A percentile compares a stretch with the other conserved stretches of the same genome.
Conservation (phyloP, 257 asterid species). For the Scutellaria barbata region DNA sequence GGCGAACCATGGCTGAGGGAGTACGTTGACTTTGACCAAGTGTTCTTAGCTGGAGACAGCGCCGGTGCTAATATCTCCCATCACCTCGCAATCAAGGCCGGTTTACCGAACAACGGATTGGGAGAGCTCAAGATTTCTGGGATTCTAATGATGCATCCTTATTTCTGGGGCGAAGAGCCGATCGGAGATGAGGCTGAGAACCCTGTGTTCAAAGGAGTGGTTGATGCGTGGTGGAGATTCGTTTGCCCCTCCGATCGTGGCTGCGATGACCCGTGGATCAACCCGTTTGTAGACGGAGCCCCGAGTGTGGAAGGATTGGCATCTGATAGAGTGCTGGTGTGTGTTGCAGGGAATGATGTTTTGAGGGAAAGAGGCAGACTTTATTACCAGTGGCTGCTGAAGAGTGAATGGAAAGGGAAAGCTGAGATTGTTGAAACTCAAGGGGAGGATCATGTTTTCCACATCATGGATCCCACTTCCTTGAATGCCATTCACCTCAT, state of each 20-base stretch:
- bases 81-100: constrained; percentile 54
- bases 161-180: constrained; percentile 74
- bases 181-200: constrained; percentile 59
- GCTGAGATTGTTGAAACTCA: constrained; percentile 57
- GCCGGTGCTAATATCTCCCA: constrained; percentile 86
- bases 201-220: constrained; percentile 59
- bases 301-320: constrained; percentile 45
- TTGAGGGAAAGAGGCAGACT: constrained; percentile 69
- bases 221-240: constrained; percentile 77
- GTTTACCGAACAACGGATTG: constrained; percentile 18
- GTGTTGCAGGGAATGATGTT: constrained; percentile 71
- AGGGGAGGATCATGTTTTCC: constrained; percentile 78
- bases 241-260: constrained; percentile 66
- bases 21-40: constrained; percentile 50
- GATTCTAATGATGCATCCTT: constrained; percentile 64
- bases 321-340: constrained; percentile 50
- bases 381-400: constrained; percentile 45
- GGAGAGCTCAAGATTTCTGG: constrained; percentile 42
- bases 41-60: constrained; percentile 79
- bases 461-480: constrained; percentile 53
- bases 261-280: constrained; percentile 66
- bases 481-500: constrained; percentile 46
- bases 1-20: constrained; percentile 51
- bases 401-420: constrained; percentile 60
- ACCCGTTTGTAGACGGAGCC: constrained; percentile 58